Base-by-base conservation (phyloP, 495 filamentous ascomycete species). In the Talaromyces ruber region DNA sequence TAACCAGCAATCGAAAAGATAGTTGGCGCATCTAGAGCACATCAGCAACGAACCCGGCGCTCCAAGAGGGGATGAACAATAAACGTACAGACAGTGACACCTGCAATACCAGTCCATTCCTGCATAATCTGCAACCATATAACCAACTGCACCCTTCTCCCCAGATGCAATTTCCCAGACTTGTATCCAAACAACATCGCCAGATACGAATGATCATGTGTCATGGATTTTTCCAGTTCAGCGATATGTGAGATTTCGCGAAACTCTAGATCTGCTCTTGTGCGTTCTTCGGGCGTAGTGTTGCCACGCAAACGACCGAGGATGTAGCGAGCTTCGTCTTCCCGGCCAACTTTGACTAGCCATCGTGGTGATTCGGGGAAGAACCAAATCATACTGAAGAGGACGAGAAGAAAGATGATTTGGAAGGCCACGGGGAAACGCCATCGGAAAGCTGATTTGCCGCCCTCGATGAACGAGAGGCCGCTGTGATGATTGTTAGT, bases 91-190 rank as follows among this genome's bases (percentile, higher is more conserved):
- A 90, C 81, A 2, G 88, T 90, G 21, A 89, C 82, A 56, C 86
- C 86, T 0, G 86, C 86, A 68, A 90, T 89, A 22, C 88, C 87
- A 64, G 86, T 80, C 86, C 86, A 90, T 67, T 88, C 86, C 64
- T 88, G 86, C 72, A 90, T 82, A 51, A 90, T 88, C 71, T 89
- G 84, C 9, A 89, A 71, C 86, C 86, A 90, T 50, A 90, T 79
- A 18, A 88, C 85, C 11, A 89, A 76, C 66, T 89, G 86, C 25
- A 88, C 85, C 7, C 87, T 79, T 3, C 87, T 78, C 3, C 80
- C 86, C 11, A 84, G 84, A 63, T 89, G 86, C 24, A 89, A 69
- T 43, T 87, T 83, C 0, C 85, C 85, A 0, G 80, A 82, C 50
- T 81, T 82, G 58, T 81, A 79, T 12, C 86, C 86, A 63, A 86